Evolutionary conservation across 768 basidiomycete species (phyloP).

Genomic region (Trametes maxima): DNA sequence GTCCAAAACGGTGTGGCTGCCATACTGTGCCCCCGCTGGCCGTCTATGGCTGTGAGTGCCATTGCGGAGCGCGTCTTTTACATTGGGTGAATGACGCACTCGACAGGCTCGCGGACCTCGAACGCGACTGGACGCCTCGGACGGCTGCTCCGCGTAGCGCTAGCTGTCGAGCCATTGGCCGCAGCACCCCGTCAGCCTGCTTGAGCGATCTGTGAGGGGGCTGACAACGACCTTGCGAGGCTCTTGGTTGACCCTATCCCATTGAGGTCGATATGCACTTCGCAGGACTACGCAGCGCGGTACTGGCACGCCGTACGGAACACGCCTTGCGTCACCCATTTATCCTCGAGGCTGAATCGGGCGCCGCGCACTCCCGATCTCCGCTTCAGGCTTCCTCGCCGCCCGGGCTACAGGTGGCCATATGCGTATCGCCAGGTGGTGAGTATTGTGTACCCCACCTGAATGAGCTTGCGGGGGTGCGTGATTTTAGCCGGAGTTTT

Average conservation of each 20-base stretch:
- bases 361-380: too few species aligned
- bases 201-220: too few species aligned
- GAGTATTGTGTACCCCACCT: too few species aligned
- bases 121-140: not conserved
- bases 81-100: not conserved
- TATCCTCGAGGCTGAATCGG: not conserved
- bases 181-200: too few species aligned
- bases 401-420: too few species aligned
- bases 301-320: not conserved
- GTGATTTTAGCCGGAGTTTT: too few species aligned
- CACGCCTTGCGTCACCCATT: not conserved
- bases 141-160: constrained; percentile 14
- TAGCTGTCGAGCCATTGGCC: not conserved
- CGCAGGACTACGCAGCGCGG: not conserved
- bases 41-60: not conserved
- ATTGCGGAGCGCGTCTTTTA: not conserved
- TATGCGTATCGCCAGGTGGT: too few species aligned
- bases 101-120: constrained; percentile 9
- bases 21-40: not conserved
- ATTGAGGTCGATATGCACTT: not conserved
- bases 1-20: too few species aligned
- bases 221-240: not conserved
- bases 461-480: too few species aligned
- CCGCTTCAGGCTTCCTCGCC: too few species aligned
- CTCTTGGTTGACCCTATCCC: not conserved